Evolutionary conservation across 306 rosid genomes (phyloP), one percentile per base, ranked within the genome.

Genomic region (Biancaea sappan): DNA sequence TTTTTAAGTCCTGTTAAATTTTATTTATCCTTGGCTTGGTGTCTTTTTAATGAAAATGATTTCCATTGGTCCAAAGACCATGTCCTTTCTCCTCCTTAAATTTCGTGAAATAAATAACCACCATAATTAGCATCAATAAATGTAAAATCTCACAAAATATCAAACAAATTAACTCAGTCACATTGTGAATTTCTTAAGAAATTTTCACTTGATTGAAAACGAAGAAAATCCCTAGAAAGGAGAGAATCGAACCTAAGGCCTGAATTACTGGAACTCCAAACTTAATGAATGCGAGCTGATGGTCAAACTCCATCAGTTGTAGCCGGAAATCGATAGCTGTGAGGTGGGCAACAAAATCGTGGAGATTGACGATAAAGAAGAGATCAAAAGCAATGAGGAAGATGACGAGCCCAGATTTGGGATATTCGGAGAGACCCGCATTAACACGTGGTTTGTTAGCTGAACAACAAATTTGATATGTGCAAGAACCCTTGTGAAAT

Each of bases 281-380:
- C 79, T 91, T 96, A 0, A 94, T 93, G 1, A 90, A 62, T 1
- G 79, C 79, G 47, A 94, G 90, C 87, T 94, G 97, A 18, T 79
- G 64, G 60, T 94, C 98, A 4, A 80, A 82, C 69, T 81, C 84
- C 84, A 84, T 72, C 66, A 90, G 60, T 4, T 74, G 62, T 6
- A 91, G 50, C 8, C 82, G 82, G 72, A 61, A 90, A 74, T 94
- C 96, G 65, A 85, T 72, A 22, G 87, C 90, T 5, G 85, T 90
- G 0, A 91, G 89, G 46, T 94, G 97, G 0, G 96, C 97, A 8
- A 88, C 4, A 25, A 90, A 84, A 76, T 91, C 98, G 19, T 94
- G 98, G 34, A 88, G 35, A 75, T 94, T 90, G 9, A 90, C 91
- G 0, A 86, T 0, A 18, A 83, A 2, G 32, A 94, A 69, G 3